Evolutionary conservation across 202 grass and related monocot species (phyloP).

Genomic region (Hordeum pubiflorum): DNA sequence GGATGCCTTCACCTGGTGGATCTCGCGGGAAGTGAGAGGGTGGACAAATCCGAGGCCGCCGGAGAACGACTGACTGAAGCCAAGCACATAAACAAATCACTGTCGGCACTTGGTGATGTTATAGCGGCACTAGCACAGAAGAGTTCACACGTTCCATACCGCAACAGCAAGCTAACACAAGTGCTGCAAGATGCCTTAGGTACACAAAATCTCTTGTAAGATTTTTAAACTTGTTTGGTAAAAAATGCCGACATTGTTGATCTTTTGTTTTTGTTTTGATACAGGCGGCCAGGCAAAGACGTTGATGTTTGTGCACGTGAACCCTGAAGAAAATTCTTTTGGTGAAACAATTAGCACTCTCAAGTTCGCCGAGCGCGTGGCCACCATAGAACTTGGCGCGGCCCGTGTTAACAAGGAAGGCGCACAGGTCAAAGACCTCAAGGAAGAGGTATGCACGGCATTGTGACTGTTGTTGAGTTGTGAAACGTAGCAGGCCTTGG

Average conservation of each 20-base stretch:
- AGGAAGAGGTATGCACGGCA: conserved; percentile 60
- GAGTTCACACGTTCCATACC: conserved; percentile 68
- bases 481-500: neutral
- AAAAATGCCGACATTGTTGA: neutral
- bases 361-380: conserved; percentile 75
- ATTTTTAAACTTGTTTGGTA: neutral
- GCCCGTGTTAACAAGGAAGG: conserved; percentile 67
- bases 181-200: conserved; percentile 74
- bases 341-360: conserved; percentile 84
- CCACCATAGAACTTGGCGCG: conserved; percentile 62
- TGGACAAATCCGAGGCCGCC: conserved; percentile 69
- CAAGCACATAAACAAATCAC: conserved; percentile 72
- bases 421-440: conserved; percentile 65
- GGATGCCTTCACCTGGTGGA: conserved; percentile 83
- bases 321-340: conserved; percentile 61
- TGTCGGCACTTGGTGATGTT: conserved; percentile 81
- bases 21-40: conserved; percentile 78
- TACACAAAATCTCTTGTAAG: conserved; percentile 5
- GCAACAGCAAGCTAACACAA: conserved; percentile 92
- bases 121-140: conserved; percentile 78
- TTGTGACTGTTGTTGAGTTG: neutral
- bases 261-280: neutral
- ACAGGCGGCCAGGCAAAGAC: conserved; percentile 70
- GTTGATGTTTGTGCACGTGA: conserved; percentile 70
- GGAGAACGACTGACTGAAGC: conserved; percentile 81